Evolutionary conservation across 2,329 filamentous ascomycete species (phyloP).

Genomic region (Trichoderma lentiforme): DNA sequence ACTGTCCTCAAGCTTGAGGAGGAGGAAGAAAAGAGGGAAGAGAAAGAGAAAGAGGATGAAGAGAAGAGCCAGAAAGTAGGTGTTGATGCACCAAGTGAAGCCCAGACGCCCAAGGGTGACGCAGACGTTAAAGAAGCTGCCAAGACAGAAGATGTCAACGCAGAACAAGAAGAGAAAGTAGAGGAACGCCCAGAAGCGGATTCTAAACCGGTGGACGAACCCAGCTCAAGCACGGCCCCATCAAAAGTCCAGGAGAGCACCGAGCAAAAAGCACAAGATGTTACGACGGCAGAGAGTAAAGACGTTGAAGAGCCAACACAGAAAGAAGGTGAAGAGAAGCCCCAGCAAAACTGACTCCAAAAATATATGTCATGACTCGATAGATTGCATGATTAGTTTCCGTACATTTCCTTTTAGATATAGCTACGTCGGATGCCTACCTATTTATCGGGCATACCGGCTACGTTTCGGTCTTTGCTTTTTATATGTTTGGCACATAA

Average conservation of each 20-base stretch:
- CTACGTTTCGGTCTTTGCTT: neutral
- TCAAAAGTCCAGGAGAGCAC: neutral
- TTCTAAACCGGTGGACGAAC: neutral
- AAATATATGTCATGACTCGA: neutral
- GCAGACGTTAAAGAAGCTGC: neutral
- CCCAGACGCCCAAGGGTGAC: neutral
- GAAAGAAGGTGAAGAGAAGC: neutral
- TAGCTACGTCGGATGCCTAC: neutral
- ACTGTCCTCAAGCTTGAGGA: constrained; percentile 32
- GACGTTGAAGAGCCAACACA: neutral
- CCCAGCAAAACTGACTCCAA: neutral
- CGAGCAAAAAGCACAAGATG: neutral
- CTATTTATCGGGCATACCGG: neutral
- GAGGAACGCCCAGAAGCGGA: neutral
- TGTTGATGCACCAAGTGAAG: neutral
- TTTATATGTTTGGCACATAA: neutral
- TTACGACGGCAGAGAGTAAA: neutral
- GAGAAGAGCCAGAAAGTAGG: neutral
- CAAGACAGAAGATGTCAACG: neutral
- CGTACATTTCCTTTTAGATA: neutral
- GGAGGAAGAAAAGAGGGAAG: neutral
- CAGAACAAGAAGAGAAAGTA: neutral
- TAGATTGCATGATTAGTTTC: neutral
- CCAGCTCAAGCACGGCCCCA: neutral
- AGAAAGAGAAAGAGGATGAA: neutral